Evolutionary conservation across 306 rosid species (phyloP).

Genomic region (Trifolium fragiferum): DNA sequence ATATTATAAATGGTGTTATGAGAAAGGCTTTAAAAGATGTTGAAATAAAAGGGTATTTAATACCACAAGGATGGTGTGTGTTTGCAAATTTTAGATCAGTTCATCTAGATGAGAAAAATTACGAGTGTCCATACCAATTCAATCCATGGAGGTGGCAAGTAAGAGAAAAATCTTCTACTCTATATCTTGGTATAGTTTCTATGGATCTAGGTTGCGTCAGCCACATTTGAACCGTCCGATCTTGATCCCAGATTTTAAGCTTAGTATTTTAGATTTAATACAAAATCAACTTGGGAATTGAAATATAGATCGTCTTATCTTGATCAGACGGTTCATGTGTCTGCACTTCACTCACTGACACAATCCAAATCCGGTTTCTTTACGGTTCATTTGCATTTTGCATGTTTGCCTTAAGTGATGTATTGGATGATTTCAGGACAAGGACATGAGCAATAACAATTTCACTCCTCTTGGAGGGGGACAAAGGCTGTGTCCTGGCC

Average conservation of each 20-base stretch:
- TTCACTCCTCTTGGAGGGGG: constrained; percentile 99
- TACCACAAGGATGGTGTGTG: constrained; percentile 92
- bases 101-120: constrained; percentile 84
- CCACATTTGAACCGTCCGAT: background rate
- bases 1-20: constrained; percentile 82
- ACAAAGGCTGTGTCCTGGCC: constrained; percentile 92
- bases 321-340: background rate
- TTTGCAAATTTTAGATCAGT: constrained; percentile 83
- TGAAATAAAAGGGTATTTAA: constrained; percentile 77
- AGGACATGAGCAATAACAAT: constrained; percentile 67
- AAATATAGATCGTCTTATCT: background rate
- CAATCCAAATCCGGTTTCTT: background rate
- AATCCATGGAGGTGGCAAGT: constrained; percentile 99
- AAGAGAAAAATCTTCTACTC: constrained; percentile 39
- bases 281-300: too few species aligned
- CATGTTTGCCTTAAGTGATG: constrained; percentile 31
- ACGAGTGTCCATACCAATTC: constrained; percentile 77
- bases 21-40: constrained; percentile 88
- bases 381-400: too few species aligned
- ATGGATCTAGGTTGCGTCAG: background rate
- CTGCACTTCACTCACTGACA: background rate
- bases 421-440: constrained; percentile 54
- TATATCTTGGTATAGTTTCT: background rate
- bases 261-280: too few species aligned
- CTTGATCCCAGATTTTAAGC: background rate